Evolutionary conservation across 2,329 filamentous ascomycete genomes (phyloP).

Genomic region (Arthrocladium fulminans): DNA sequence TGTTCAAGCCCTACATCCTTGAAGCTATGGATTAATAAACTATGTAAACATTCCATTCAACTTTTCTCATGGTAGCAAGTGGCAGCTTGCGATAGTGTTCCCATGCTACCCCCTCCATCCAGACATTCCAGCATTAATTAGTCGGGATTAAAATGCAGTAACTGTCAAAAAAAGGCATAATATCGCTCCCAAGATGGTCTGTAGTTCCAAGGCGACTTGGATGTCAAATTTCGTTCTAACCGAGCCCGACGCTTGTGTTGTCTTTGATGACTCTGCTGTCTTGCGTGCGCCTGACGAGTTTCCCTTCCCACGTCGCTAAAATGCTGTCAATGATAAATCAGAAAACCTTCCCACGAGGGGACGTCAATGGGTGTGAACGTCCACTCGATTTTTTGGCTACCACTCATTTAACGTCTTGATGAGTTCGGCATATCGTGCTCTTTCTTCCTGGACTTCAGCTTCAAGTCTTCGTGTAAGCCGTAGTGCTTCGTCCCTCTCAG

Average conservation of each 20-base stretch:
- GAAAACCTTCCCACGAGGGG: background rate
- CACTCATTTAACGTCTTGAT: slow-evolving; percentile 6
- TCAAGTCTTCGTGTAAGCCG: slow-evolving; percentile 63
- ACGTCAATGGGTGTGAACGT: background rate
- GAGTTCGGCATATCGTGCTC: slow-evolving; percentile 34
- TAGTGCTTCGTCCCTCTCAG: slow-evolving; percentile 59
- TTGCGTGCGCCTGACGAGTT: background rate
- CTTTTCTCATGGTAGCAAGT: background rate
- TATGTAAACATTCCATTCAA: background rate
- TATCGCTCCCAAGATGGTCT: background rate
- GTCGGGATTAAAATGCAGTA: background rate
- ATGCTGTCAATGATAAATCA: background rate
- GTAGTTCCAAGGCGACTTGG: background rate
- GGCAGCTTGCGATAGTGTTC: background rate
- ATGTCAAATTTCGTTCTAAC: too few relatives aligned
- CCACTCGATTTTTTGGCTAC: background rate
- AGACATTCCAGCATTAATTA: background rate
- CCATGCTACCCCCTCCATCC: background rate
- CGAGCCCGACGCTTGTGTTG: too few relatives aligned
- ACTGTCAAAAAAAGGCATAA: background rate
- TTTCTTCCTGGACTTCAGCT: slow-evolving; percentile 55
- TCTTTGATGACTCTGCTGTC: background rate
- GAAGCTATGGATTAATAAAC: too few relatives aligned
- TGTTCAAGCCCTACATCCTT: too few relatives aligned
- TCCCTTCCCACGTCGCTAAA: background rate